These are phyloP conservation scores for Aureococcus anophagefferens DNA, from an alignment of 108 stramenopile genomes.

Conservation along the genomic window DNA sequence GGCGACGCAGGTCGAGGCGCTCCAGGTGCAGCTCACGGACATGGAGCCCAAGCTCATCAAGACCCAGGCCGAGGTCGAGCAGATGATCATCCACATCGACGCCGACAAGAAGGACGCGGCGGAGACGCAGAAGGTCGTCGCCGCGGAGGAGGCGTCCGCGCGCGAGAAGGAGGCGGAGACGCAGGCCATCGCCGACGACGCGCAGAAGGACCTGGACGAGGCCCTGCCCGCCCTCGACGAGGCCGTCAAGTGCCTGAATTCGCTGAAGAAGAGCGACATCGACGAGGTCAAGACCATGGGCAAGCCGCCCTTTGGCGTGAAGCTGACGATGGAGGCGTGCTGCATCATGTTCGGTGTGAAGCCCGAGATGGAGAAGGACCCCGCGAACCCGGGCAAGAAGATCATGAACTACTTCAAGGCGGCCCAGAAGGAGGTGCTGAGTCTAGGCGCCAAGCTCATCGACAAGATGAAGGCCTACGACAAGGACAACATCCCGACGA, in stretches of 20 bases:
- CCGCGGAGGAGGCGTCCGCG: slow-evolving; percentile 36
- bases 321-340: slow-evolving; percentile 38
- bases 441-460: slow-evolving; percentile 40
- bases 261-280: slow-evolving; percentile 42
- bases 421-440: slow-evolving; percentile 41
- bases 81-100: slow-evolving; percentile 37
- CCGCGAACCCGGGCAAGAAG: slow-evolving; percentile 16
- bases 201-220: slow-evolving; percentile 42
- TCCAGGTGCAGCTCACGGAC: slow-evolving; percentile 43
- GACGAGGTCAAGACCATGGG: slow-evolving; percentile 53
- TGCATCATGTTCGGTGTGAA: slow-evolving; percentile 53
- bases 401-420: slow-evolving; percentile 44
- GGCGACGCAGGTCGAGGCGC: slow-evolving; percentile 43
- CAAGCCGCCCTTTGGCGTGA: slow-evolving; percentile 44
- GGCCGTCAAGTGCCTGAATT: slow-evolving; percentile 37
- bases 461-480: slow-evolving; percentile 43
- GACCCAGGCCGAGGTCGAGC: slow-evolving; percentile 43
- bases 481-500: slow-evolving; percentile 52
- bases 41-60: slow-evolving; percentile 49
- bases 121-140: slow-evolving; percentile 40
- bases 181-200: slow-evolving; percentile 41
- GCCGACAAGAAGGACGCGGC: slow-evolving; percentile 40
- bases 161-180: slow-evolving; percentile 34
- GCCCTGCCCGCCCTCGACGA: slow-evolving; percentile 52
- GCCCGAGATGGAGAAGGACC: slow-evolving; percentile 47